A percentile compares a stretch with the other conserved stretches of the same genome.
phyloP scores from a whole-genome alignment of 2,329 filamentous ascomycete species.

The Colletotrichum musae region DNA sequence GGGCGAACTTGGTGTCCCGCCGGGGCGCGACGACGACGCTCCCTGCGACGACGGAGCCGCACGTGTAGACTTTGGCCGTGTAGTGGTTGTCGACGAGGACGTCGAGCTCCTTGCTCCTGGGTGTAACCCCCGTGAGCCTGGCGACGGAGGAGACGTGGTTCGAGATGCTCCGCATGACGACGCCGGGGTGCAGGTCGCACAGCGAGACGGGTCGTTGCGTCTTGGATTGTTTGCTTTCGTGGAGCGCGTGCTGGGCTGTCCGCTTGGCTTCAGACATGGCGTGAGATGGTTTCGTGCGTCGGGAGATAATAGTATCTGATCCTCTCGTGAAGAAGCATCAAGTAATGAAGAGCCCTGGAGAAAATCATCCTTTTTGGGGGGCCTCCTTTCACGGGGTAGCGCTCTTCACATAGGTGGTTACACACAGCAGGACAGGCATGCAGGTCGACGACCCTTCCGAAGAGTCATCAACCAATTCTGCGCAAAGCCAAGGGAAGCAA shows the following conservation, averaged over 20 bases:
- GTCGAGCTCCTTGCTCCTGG: constrained; percentile 52
- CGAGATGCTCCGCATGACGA: not conserved
- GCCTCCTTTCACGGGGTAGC: too few relatives aligned
- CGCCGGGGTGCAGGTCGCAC: not conserved
- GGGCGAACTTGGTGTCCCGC: constrained; percentile 63
- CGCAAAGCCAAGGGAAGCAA: too few relatives aligned
- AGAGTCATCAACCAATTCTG: too few relatives aligned
- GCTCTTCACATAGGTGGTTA: too few relatives aligned
- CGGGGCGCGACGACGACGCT: constrained; percentile 60
- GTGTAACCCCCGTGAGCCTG: not conserved
- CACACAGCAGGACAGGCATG: too few relatives aligned
- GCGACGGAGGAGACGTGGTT: not conserved
- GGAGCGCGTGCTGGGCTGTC: not conserved
- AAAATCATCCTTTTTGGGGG: too few relatives aligned
- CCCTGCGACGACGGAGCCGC: constrained; percentile 65
- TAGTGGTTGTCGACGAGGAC: constrained; percentile 68
- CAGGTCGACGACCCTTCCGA: too few relatives aligned
- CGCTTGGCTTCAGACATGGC: not conserved
- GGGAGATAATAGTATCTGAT: too few relatives aligned
- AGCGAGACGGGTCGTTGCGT: not conserved
- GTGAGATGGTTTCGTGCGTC: not conserved
- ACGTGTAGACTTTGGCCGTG: constrained; percentile 68
- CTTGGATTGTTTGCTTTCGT: not conserved
- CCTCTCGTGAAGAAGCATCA: too few relatives aligned
- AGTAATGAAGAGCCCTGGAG: too few relatives aligned